Evolutionary conservation across 139 green algal species (phyloP).

Genomic region (Gonium pectorale): DNA sequence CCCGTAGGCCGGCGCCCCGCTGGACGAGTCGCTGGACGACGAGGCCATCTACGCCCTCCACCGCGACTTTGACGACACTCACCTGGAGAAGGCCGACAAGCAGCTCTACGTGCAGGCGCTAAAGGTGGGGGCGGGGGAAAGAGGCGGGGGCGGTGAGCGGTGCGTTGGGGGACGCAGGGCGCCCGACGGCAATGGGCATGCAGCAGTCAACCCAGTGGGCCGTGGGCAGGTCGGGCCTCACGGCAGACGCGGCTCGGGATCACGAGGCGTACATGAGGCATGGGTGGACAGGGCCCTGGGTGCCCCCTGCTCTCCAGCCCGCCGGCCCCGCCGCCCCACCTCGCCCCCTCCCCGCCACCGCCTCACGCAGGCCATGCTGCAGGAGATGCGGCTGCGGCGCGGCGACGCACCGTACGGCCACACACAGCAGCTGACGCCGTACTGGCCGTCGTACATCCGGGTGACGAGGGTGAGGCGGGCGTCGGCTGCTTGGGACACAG

Average conservation of each 20-base stretch:
- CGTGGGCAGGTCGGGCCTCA: too few relatives aligned
- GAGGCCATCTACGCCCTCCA: constrained; percentile 36
- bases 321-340: not conserved
- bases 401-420: constrained; percentile 64
- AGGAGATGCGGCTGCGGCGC: constrained; percentile 59
- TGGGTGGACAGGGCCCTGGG: too few relatives aligned
- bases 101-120: constrained; percentile 61
- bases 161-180: too few relatives aligned
- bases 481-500: too few relatives aligned
- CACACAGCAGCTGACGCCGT: constrained; percentile 60
- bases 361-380: constrained; percentile 34
- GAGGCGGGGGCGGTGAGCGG: too few relatives aligned
- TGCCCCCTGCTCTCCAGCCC: not conserved
- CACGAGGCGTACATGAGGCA: too few relatives aligned
- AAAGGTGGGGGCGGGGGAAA: constrained; percentile 46
- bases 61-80: constrained; percentile 40
- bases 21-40: constrained; percentile 13
- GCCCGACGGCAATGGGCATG: too few relatives aligned
- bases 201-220: too few relatives aligned
- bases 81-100: constrained; percentile 17
- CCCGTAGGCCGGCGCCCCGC: not conserved
- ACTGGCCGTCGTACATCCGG: constrained; percentile 47
- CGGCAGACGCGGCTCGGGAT: too few relatives aligned
- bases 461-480: too few relatives aligned
- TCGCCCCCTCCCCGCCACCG: not conserved